Conservation (phyloP, 805 yeast species). For the Metschnikowia santaceciliae region DNA sequence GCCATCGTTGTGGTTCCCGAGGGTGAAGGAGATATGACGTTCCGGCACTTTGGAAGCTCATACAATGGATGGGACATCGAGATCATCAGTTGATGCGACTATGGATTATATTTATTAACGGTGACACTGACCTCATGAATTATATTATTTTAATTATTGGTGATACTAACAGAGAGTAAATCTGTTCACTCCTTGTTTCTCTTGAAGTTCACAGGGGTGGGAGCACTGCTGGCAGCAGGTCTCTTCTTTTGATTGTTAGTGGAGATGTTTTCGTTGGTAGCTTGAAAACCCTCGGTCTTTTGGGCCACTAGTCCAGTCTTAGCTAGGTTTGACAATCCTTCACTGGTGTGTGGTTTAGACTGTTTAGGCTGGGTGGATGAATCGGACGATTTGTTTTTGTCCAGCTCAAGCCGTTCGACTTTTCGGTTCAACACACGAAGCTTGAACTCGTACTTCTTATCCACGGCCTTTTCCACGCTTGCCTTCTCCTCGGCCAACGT, state of each 20-base stretch:
- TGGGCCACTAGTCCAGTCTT: background rate
- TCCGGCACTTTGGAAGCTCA: slow-evolving; percentile 9
- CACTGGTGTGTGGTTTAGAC: background rate
- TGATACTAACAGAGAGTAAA: no score
- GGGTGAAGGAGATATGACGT: background rate
- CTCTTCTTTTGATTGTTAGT: slow-evolving; percentile 1
- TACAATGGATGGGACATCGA: slow-evolving; percentile 10
- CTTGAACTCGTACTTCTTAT: slow-evolving; percentile 57
- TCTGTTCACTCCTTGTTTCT: slow-evolving; percentile 1
- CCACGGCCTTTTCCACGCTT: slow-evolving; percentile 46
- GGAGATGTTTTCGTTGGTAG: background rate
- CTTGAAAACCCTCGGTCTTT: slow-evolving; percentile 4
- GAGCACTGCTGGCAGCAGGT: slow-evolving; percentile 1
- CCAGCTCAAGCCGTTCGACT: slow-evolving; percentile 45
- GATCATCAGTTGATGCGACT: slow-evolving; percentile 1
- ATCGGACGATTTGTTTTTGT: slow-evolving; percentile 2
- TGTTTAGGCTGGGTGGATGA: background rate
- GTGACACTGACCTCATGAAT: no score
- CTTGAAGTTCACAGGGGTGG: slow-evolving; percentile 5
- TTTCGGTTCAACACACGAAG: slow-evolving; percentile 52
- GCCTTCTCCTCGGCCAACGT: slow-evolving; percentile 23
- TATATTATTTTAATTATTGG: no score
- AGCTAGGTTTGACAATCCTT: background rate
- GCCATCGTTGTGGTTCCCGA: slow-evolving; percentile 37
- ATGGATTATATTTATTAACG: background rate